Conservation (phyloP, 345 rosid species). For the Murraya paniculata region DNA sequence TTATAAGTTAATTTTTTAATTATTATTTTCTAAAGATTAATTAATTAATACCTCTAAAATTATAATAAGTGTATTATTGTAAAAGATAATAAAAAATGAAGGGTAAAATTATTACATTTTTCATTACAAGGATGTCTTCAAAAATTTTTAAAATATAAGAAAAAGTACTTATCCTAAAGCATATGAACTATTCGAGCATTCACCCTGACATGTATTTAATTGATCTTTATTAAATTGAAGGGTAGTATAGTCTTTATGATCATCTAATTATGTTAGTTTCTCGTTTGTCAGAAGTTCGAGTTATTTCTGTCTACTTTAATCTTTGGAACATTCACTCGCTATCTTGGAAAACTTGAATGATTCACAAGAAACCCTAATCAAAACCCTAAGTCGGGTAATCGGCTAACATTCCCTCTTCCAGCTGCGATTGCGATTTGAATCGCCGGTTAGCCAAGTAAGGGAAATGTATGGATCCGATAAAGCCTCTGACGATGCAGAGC, state of each 20-base stretch:
- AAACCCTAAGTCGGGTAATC: slow-evolving; percentile 25
- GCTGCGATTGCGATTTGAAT: not conserved
- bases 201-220: too few species aligned
- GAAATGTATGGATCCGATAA: slow-evolving; percentile 64
- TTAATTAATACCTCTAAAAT: too few species aligned
- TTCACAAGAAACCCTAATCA: not conserved
- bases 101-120: too few species aligned
- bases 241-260: not conserved
- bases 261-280: not conserved
- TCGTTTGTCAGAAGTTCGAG: not conserved
- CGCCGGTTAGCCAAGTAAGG: not conserved
- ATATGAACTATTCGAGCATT: too few species aligned
- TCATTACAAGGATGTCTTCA: too few species aligned
- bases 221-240: not conserved
- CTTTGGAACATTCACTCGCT: not conserved
- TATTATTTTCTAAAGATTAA: too few species aligned
- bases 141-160: too few species aligned
- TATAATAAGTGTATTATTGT: too few species aligned
- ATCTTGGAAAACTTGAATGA: not conserved
- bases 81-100: too few species aligned
- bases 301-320: not conserved
- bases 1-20: too few species aligned
- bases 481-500: slow-evolving; percentile 50
- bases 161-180: too few species aligned
- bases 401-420: not conserved